phyloP scores from a whole-genome alignment of 192 early-diverging fungal species.

The Podila minutissima region DNA sequence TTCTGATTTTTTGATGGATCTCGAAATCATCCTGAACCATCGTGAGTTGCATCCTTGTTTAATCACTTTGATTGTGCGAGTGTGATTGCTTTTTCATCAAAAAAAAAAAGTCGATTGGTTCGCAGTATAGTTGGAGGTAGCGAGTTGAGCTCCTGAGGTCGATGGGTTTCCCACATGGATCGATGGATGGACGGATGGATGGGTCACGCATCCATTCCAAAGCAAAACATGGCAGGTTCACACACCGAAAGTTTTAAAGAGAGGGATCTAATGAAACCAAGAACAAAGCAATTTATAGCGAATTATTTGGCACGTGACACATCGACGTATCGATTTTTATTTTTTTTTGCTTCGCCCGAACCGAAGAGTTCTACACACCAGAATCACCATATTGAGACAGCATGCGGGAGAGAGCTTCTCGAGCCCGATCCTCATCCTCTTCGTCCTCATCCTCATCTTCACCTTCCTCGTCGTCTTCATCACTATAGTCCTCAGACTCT shows the following conservation, averaged over 20 bases:
- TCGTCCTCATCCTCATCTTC: slow-evolving; percentile 1
- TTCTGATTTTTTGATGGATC: not conserved
- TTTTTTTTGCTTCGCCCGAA: no score
- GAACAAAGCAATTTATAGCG: not conserved
- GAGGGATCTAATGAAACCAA: not conserved
- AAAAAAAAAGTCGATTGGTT: no score
- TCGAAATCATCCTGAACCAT: not conserved
- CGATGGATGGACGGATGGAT: slow-evolving; percentile 20
- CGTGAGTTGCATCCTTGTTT: no score
- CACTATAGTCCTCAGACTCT: not conserved
- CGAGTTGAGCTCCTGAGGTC: not conserved
- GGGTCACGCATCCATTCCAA: not conserved
- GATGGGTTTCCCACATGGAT: not conserved
- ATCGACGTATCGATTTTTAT: no score
- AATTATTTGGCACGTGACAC: not conserved
- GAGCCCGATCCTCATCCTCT: slow-evolving; percentile 17
- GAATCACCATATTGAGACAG: slow-evolving; percentile 1
- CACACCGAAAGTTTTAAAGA: slow-evolving; percentile 5
- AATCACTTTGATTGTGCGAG: no score
- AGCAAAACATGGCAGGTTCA: not conserved
- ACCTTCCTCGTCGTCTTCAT: slow-evolving; percentile 4
- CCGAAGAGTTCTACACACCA: not conserved
- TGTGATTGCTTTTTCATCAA: no score
- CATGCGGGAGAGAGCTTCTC: slow-evolving; percentile 19
- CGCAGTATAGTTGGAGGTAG: not conserved